Percentiles rank a stretch among this genome's conserved stretches.
Conservation (phyloP, 441 rosid species). For the Aquilaria agallochum region DNA sequence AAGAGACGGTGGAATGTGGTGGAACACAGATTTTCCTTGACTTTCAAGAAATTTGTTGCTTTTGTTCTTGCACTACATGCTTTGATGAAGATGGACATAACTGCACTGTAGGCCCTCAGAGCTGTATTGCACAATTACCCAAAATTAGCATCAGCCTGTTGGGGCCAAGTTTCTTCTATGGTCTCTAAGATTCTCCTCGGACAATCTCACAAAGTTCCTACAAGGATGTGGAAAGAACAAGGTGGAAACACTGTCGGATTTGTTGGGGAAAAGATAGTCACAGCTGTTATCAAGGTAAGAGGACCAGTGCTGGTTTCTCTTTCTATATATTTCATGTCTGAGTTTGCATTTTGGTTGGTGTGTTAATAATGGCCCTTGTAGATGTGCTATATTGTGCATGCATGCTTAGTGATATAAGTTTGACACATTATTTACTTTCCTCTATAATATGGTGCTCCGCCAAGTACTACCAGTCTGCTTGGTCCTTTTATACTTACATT, state of each 20-base stretch:
- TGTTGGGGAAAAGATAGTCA: constrained; percentile 70
- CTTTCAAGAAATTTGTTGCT: too few relatives aligned
- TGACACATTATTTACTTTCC: too few relatives aligned
- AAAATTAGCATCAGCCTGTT: constrained; percentile 48
- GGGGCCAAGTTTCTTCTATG: constrained; percentile 54
- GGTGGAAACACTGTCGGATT: constrained; percentile 40
- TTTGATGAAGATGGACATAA: constrained; percentile 7
- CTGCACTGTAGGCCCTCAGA: constrained; percentile 67
- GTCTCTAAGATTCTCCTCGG: constrained; percentile 48
- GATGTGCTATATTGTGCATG: not conserved
- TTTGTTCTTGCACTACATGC: too few relatives aligned
- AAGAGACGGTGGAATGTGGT: too few relatives aligned
- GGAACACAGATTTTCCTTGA: too few relatives aligned
- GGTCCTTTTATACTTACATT: too few relatives aligned
- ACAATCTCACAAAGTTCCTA: constrained; percentile 36
- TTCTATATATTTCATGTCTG: not conserved
- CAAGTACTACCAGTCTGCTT: too few relatives aligned
- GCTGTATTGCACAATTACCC: constrained; percentile 83
- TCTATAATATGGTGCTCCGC: too few relatives aligned
- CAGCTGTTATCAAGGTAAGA: constrained; percentile 72
- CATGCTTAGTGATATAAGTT: too few relatives aligned
- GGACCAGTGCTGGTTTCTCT: constrained; percentile 1
- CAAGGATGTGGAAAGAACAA: constrained; percentile 47
- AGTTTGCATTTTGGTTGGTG: not conserved
- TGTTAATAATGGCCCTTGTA: not conserved